Evolutionary conservation across 2,329 filamentous ascomycete genomes (phyloP), one percentile per base, ranked within the genome.

Genomic region (Sporothrix brasiliensis): DNA sequence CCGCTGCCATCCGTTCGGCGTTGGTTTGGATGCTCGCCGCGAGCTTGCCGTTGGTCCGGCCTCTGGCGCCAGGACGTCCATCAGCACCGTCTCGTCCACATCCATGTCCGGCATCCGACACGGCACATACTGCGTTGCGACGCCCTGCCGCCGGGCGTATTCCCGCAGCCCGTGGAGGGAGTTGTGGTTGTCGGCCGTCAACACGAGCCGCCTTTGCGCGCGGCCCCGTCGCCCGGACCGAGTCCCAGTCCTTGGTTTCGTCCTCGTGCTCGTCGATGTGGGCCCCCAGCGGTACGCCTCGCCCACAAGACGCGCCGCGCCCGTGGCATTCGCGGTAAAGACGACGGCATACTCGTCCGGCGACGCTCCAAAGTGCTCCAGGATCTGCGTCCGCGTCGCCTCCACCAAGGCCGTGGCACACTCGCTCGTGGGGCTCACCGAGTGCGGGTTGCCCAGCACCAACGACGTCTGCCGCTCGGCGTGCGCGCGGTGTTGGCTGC

Each of bases 181-280:
- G 76, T 82, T 82, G 72, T 82, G 81, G 74, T 82, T 82, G 72
- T 82, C 81, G 5, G 76, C 75, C 0, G 80, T 81, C 34, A 82
- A 71, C 7, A 82, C 77, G 0, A 81, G 74, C 1, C 75, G 74
- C 30, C 24, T 47, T 16, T 39, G 16, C 30, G 19, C 10, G 19
- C 44, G 24, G 13, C 44, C 14, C 6, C 2, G 11, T 49, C 47
- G 13, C 34, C 19, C 34, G 2, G 14, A 24, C 24, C 24, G 24
- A 24, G 2, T 24, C 24, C 24, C 24, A 24, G 24, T n/a, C n/a
- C n/a, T n/a, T n/a, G n/a, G n/a, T n/a, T n/a, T n/a, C n/a, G n/a
- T n/a, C 27, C 21, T 9, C 41, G 11, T 65, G 19, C 4, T 14
- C 30, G 19, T 24, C 39, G 34, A 24, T 21, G 4, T 41, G 44